Base-by-base conservation (phyloP, 78 protist species). In the Dictyostelium firmibasis region DNA sequence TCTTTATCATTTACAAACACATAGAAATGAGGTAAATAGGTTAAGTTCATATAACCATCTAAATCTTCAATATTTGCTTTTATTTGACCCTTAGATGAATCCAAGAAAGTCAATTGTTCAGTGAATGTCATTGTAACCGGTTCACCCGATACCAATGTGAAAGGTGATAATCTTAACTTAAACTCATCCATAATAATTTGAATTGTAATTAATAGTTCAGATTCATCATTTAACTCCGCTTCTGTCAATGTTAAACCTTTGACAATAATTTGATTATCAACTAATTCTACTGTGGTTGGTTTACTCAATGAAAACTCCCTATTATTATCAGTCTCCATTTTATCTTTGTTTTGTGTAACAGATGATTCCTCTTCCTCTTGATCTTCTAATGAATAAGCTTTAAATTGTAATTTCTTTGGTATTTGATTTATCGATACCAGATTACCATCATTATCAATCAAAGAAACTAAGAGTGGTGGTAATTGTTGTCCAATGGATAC, bases 1-100 rank as follows among this genome's bases (percentile, higher is more conserved):
- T 84, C 60, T 50, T 81, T 89, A 70, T 89, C 94, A 33, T 29
- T 64, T 27, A 81, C 60, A 33, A 70, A 14, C 4, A 89, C 33
- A 10, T 18, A 41, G 27, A 89, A 89, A 29, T 76, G 41, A 7
- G 67, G 64, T 25, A 89, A 20, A 64, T 29, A 64, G 27, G 87
- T 69, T 9, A 64, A 20, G 47, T 89, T 89, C 82, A 47, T 60
- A 29, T 38, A 81, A 82, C 77, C 79, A 0, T 72, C 79, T 27
- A 72, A 27, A 33, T 27, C 25, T 11, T 72, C 79, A 1, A 72
- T 3, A 18, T 72, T 72, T 72, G 36, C 27, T 72, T 72, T 72
- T 33, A 35, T 6, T 33, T 72, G n/a, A 33, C 47, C 79, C 14
- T 27, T 33, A 13, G 35, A 0, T 31, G 36, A 18, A 11, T 57